Evolutionary conservation across 331 rosid species (phyloP).

Genomic region (Quercus lobata): DNA sequence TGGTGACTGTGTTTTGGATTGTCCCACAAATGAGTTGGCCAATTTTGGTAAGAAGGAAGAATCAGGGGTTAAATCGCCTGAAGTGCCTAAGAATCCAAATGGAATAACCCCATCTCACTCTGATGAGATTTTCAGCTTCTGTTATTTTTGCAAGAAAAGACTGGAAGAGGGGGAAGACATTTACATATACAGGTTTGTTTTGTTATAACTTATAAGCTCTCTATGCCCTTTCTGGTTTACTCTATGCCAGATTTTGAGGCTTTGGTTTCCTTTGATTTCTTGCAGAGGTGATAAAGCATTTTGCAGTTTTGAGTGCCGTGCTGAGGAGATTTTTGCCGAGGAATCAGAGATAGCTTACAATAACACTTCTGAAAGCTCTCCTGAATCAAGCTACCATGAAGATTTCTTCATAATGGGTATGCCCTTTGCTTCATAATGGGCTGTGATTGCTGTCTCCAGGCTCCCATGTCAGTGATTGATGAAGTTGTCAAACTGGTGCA

Average conservation of each 20-base stretch:
- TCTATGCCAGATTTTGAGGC: not conserved
- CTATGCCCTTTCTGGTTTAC: not conserved
- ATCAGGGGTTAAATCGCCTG: slow-evolving; percentile 30
- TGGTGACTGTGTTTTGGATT: slow-evolving; percentile 86
- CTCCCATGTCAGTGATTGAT: slow-evolving; percentile 6
- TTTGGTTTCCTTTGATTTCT: slow-evolving; percentile 9
- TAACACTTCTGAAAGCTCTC: slow-evolving; percentile 40
- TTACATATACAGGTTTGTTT: slow-evolving; percentile 45
- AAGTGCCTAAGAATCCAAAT: slow-evolving; percentile 21
- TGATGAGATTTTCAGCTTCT: slow-evolving; percentile 26
- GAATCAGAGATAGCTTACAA: slow-evolving; percentile 35
- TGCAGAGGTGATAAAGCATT: slow-evolving; percentile 56
- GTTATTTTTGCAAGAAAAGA: slow-evolving; percentile 51
- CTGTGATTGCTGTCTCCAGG: slow-evolving; percentile 9
- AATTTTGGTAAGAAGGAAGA: slow-evolving; percentile 47
- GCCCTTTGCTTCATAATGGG: slow-evolving; percentile 31
- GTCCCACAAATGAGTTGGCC: slow-evolving; percentile 47
- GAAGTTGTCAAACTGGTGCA: slow-evolving; percentile 8
- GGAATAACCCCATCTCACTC: slow-evolving; percentile 16
- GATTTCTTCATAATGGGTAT: slow-evolving; percentile 53
- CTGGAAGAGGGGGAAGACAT: slow-evolving; percentile 43
- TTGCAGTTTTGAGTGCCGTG: slow-evolving; percentile 51
- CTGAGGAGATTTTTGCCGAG: slow-evolving; percentile 36
- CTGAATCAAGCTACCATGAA: slow-evolving; percentile 54
- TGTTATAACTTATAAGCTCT: not conserved